Evolutionary conservation across 164 flowering plant species (phyloP).

Genomic region (Stephania japonica): DNA sequence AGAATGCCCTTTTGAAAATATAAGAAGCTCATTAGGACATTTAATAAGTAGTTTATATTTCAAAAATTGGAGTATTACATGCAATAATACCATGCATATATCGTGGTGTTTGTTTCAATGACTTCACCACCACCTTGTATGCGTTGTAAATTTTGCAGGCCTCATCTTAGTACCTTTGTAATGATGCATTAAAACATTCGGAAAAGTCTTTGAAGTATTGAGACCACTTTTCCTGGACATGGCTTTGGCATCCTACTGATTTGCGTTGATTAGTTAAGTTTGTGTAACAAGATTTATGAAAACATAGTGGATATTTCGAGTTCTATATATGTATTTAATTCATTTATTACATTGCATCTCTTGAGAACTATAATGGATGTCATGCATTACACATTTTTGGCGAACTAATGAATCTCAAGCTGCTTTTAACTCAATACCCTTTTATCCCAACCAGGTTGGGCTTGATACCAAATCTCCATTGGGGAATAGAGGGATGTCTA

Average conservation of each 20-base stretch:
- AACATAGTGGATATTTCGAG: neutral
- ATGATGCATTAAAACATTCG: neutral
- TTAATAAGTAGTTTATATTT: no score
- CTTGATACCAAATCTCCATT: constrained; percentile 17
- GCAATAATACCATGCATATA: no score
- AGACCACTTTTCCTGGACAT: neutral
- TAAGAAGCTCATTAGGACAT: no score
- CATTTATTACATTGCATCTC: neutral
- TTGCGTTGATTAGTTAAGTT: neutral
- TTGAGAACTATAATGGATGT: neutral
- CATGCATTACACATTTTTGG: neutral
- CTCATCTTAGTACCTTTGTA: no score
- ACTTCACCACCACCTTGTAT: no score
- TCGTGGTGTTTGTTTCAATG: no score
- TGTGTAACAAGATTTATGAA: neutral
- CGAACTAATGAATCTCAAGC: constrained; percentile 2
- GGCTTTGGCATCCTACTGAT: no score
- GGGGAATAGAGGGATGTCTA: constrained; percentile 26
- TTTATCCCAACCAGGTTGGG: constrained; percentile 32
- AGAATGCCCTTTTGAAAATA: no score
- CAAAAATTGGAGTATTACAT: no score
- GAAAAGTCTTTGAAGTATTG: neutral
- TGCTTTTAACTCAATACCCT: neutral
- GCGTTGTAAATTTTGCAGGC: no score
- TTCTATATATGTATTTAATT: neutral